Conservation (phyloP, 805 yeast genomes). For the Lachancea thermotolerans region DNA sequence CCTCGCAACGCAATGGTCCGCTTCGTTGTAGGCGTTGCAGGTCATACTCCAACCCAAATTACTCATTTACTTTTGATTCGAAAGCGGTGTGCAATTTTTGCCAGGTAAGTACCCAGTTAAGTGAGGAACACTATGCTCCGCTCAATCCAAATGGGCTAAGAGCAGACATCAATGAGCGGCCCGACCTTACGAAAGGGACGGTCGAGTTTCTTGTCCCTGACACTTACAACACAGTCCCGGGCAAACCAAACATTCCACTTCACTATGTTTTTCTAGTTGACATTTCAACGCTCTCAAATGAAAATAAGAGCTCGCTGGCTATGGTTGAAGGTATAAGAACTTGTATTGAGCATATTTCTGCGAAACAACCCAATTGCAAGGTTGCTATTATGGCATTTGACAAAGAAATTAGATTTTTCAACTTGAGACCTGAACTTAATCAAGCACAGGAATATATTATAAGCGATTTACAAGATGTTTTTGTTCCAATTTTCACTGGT, state of each 20-base stretch:
- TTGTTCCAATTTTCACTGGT: slow-evolving; percentile 73
- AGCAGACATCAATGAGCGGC: slow-evolving; percentile 49
- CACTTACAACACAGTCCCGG: slow-evolving; percentile 51
- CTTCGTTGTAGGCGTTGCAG: slow-evolving; percentile 91
- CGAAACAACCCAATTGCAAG: slow-evolving; percentile 38
- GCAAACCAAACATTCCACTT: slow-evolving; percentile 40
- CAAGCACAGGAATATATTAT: slow-evolving; percentile 54
- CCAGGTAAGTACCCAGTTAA: slow-evolving; percentile 62
- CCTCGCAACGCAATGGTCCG: slow-evolving; percentile 50
- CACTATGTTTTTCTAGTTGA: slow-evolving; percentile 73
- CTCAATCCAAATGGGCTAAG: slow-evolving; percentile 57
- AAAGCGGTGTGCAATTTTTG: slow-evolving; percentile 82
- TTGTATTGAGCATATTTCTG: slow-evolving; percentile 35
- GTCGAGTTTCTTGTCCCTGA: slow-evolving; percentile 78
- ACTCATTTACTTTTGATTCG: slow-evolving; percentile 55
- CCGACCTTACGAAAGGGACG: slow-evolving; percentile 76
- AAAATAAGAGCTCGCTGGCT: slow-evolving; percentile 46
- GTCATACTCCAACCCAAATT: slow-evolving; percentile 79
- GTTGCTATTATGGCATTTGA: slow-evolving; percentile 75
- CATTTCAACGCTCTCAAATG: slow-evolving; percentile 53
- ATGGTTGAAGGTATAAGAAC: slow-evolving; percentile 65
- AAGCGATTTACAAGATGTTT: slow-evolving; percentile 51
- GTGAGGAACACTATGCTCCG: slow-evolving; percentile 58
- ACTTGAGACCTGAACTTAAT: slow-evolving; percentile 50
- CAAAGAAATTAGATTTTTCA: slow-evolving; percentile 62